Evolutionary conservation across 2,329 filamentous ascomycete genomes (phyloP).

Genomic region (Ophiostoma triangulosporum): DNA sequence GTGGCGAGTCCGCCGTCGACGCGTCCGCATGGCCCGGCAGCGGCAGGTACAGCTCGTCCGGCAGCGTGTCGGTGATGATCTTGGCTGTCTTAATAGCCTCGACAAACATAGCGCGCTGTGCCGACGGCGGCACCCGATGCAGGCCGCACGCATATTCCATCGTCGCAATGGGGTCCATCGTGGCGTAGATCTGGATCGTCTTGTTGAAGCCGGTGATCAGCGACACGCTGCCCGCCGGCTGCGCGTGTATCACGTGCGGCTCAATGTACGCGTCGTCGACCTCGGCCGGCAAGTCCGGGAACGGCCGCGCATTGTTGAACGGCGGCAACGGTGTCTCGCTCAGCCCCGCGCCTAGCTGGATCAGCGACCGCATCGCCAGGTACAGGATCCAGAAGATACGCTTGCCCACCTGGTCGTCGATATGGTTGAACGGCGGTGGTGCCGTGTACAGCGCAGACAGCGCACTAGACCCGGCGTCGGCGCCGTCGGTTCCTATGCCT

Average conservation of each 20-base stretch:
- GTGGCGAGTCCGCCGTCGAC: neutral
- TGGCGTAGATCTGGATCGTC: conserved; percentile 63
- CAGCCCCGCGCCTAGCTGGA: conserved; percentile 60
- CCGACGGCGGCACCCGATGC: conserved; percentile 60
- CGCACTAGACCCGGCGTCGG: neutral
- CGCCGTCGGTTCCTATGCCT: neutral
- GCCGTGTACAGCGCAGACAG: neutral
- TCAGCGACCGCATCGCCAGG: conserved; percentile 59
- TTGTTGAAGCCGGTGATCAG: conserved; percentile 69
- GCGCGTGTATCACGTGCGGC: conserved; percentile 53
- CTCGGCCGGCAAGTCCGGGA: conserved; percentile 66
- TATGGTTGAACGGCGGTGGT: conserved; percentile 37
- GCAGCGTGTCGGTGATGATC: conserved; percentile 51
- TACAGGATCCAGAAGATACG: conserved; percentile 78
- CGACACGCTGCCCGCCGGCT: conserved; percentile 54
- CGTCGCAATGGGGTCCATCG: conserved; percentile 66
- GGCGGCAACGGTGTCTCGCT: conserved; percentile 64
- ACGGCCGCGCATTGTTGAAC: conserved; percentile 55
- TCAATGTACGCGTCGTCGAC: conserved; percentile 76
- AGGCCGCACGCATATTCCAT: conserved; percentile 74
- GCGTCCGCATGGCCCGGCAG: conserved; percentile 1
- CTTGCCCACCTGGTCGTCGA: conserved; percentile 60
- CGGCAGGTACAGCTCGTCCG: conserved; percentile 42
- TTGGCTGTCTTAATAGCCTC: conserved; percentile 60
- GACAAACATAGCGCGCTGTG: conserved; percentile 61